Base-by-base conservation (phyloP, 352 stramenopile genomes). In the Globisporangium sylvaticum region DNA sequence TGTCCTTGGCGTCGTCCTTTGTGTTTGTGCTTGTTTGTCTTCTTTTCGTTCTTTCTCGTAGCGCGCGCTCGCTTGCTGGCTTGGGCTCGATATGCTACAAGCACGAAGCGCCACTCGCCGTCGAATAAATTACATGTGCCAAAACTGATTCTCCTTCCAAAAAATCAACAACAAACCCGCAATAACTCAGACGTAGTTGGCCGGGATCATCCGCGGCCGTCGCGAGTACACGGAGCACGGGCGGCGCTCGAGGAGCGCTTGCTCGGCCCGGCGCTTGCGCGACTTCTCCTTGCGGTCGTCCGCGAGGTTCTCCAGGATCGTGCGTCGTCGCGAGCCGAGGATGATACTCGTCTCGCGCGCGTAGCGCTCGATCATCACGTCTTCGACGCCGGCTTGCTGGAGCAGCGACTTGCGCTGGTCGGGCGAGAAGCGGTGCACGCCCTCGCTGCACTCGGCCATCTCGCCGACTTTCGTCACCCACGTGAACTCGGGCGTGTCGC, bases 171-270 rank as follows among this genome's bases (percentile, higher is more conserved):
- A 29, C 29, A 61, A 34, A 48, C 42, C 42, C 42, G 42, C 42
- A 46, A 61, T 61, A 48, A 61, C 55, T 76, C 50, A 84, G 50
- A 77, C 74, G 69, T 90, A 90, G 70, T 90, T 87, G 68, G 77
- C 68, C 42, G 81, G 81, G 68, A 90, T 90, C 77, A 90, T 90
- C 46, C 81, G 77, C 31, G 81, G 81, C 61, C 79, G 70, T 54
- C 79, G 73, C 54, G 84, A 70, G 72, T 79, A 81, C 42, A 74
- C 63, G 29, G 78, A 76, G 57, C 80, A 83, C 34, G 78, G 70
- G 44, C 76, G 77, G 31, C 29, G 55, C 62, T 73, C 59, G 32
- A 83, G 75, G 39, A 87, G 73, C 29, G 74, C 70, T 34, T 85
- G 68, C 15, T 83, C 72, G 50, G 78, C 73, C 60, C 72, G 83